phyloP scores from a whole-genome alignment of 345 rosid genomes.

The Corchorus olitorius region DNA sequence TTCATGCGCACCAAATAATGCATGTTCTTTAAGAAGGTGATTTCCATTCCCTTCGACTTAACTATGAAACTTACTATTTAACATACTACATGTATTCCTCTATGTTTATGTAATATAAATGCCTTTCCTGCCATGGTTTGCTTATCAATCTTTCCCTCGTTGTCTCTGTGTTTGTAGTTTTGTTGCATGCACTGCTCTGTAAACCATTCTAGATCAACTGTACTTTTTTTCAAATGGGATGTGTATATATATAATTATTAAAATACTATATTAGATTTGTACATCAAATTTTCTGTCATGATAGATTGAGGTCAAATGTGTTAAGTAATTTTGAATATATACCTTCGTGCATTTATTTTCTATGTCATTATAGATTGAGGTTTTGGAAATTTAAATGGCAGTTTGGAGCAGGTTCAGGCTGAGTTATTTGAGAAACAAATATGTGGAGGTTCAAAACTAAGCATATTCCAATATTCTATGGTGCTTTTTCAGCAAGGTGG shows the following conservation, averaged over 20 bases:
- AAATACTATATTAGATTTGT: too few species aligned
- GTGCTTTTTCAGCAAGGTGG: constrained; percentile 53
- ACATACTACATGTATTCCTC: not conserved
- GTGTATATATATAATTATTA: too few species aligned
- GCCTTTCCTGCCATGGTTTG: not conserved
- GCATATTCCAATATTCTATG: constrained; percentile 75
- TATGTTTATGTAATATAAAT: not conserved
- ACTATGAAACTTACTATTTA: constrained; percentile 15
- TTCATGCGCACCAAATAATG: constrained; percentile 36
- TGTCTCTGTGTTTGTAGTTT: not conserved
- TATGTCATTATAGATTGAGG: constrained; percentile 41
- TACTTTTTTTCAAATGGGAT: too few species aligned
- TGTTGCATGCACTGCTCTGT: not conserved
- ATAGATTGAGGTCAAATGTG: not conserved
- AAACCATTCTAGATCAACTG: not conserved
- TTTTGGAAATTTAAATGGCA: constrained; percentile 67
- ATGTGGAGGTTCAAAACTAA: constrained; percentile 59
- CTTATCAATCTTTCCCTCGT: not conserved
- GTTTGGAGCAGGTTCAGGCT: constrained; percentile 92
- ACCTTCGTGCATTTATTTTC: constrained; percentile 17
- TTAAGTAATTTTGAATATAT: not conserved
- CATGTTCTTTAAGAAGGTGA: constrained; percentile 66
- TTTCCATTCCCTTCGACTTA: constrained; percentile 23
- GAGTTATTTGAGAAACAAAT: constrained; percentile 76
- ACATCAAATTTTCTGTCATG: too few species aligned